Evolutionary conservation across 495 filamentous ascomycete genomes (phyloP), one percentile per base, ranked within the genome.

Genomic region (Chlorociboria aeruginascens): DNA sequence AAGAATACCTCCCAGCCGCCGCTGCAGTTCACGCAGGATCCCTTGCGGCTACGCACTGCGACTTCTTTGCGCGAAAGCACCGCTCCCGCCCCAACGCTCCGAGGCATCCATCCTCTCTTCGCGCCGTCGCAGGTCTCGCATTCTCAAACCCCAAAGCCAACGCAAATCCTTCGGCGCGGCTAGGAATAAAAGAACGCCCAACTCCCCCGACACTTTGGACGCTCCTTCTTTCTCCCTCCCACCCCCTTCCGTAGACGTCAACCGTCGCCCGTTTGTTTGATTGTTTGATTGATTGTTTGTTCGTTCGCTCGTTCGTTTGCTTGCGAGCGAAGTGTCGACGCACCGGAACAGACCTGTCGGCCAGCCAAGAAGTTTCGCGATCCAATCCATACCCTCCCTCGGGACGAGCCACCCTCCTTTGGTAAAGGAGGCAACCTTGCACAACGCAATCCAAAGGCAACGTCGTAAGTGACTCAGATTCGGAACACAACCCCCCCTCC

Each of bases 1-100:
- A n/a, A n/a, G n/a, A 25, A 16, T 9, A 42, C 40, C 16, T n/a
- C 6, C 4, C 14, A 34, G 46, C 43, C 44, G 45, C 55, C 48
- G 51, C 51, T 52, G 51, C 51, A 53, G 54, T 57, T 57, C 54
- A 51, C 47, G 54, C 54, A 53, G 40, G 30, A 36, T 45, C 43
- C 40, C 48, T 37, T 40, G 50, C 54, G 50, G 50, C 42, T 57
- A 57, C 44, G n/a, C n/a, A n/a, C n/a, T n/a, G n/a, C n/a, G n/a
- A n/a, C n/a, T n/a, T n/a, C n/a, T n/a, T n/a, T n/a, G n/a, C n/a
- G n/a, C n/a, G n/a, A 50, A 50, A 48, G 52, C 52, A 38, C 52
- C 51, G 48, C 43, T 51, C 43, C 38, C 43, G 35, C 35, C 43
- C 35, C 43, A 43, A 52, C 20, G 50, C 33, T 29, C 40, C 43